phyloP scores from a whole-genome alignment of 805 yeast genomes.

The Monosporozyma solicola region DNA sequence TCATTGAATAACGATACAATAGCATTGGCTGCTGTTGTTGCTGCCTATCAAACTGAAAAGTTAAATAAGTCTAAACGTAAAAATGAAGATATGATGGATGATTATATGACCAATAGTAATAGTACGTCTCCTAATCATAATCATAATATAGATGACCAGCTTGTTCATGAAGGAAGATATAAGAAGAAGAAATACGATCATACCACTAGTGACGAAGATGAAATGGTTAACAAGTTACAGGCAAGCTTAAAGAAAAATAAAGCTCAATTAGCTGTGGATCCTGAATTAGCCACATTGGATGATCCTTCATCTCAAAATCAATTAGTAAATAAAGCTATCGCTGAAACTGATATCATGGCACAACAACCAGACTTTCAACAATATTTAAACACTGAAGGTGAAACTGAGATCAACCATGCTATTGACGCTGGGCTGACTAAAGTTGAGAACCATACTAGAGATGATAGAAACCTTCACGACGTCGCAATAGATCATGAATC shows the following conservation, averaged over 20 bases:
- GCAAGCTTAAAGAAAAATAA: constrained; percentile 4
- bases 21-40: constrained; percentile 29
- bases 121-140: not conserved
- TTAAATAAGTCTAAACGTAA: constrained; percentile 10
- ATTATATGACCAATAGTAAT: not conserved
- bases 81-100: constrained; percentile 7
- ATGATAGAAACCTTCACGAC: constrained; percentile 1
- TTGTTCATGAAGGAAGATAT: not conserved
- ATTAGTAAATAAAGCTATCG: constrained; percentile 59
- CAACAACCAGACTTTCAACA: constrained; percentile 34
- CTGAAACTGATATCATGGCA: constrained; percentile 58
- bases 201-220: constrained; percentile 4
- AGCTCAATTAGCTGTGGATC: constrained; percentile 40
- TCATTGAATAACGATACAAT: constrained; percentile 9
- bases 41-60: constrained; percentile 23
- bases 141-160: not conserved
- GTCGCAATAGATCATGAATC: constrained; percentile 1
- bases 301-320: constrained; percentile 43
- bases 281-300: constrained; percentile 46
- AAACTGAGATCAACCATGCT: constrained; percentile 5
- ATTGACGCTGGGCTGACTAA: not conserved
- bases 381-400: constrained; percentile 26
- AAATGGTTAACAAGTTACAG: constrained; percentile 2
- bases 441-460: constrained; percentile 6
- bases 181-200: constrained; percentile 11